phyloP scores from a whole-genome alignment of 192 early-diverging fungal genomes.

The Coemansia furcata region DNA sequence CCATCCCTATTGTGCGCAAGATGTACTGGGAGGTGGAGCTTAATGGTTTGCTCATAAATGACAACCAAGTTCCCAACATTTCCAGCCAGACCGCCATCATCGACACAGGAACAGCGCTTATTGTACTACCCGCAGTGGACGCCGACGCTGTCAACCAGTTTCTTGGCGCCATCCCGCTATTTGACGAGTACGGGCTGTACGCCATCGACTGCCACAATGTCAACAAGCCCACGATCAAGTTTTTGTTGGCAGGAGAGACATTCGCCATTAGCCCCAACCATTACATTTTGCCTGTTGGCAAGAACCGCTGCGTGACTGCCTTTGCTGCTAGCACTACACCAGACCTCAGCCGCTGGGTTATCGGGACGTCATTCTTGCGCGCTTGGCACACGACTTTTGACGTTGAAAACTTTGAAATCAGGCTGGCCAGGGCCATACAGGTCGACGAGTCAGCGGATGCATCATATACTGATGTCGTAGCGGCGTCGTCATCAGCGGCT shows the following conservation, averaged over 20 bases:
- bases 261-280: conserved; percentile 42
- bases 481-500: neutral
- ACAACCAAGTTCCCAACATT: conserved; percentile 18
- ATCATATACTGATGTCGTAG: neutral
- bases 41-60: conserved; percentile 40
- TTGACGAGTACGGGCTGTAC: conserved; percentile 39
- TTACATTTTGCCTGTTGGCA: conserved; percentile 44
- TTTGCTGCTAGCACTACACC: conserved; percentile 66
- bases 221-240: conserved; percentile 41
- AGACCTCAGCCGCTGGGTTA: conserved; percentile 50
- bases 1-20: conserved; percentile 52
- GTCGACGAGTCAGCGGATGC: conserved; percentile 2
- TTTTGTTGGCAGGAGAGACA: conserved; percentile 34
- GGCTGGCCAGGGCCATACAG: conserved; percentile 35
- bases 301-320: conserved; percentile 37
- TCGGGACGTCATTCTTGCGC: conserved; percentile 53
- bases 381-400: conserved; percentile 52
- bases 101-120: conserved; percentile 61
- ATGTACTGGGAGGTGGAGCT: conserved; percentile 60
- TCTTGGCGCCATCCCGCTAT: conserved; percentile 43
- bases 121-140: conserved; percentile 42
- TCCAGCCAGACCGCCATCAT: conserved; percentile 54
- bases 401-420: conserved; percentile 39
- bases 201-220: conserved; percentile 37
- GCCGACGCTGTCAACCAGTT: conserved; percentile 44